phyloP scores from a whole-genome alignment of 805 yeast species.

The Metschnikowia lunata region DNA sequence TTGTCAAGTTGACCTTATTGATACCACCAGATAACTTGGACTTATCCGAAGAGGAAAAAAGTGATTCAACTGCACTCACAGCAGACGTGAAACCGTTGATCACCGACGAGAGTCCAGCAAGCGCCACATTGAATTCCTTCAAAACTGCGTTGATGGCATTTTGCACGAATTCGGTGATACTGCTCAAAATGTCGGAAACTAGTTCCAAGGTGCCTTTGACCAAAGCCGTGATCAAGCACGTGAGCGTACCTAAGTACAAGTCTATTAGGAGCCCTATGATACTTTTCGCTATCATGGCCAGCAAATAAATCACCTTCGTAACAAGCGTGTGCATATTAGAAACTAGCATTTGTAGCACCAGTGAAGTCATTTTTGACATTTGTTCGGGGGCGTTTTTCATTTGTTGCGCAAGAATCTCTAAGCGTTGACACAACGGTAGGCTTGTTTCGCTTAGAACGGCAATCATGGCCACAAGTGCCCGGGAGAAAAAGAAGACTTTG shows the following conservation, averaged over 20 bases:
- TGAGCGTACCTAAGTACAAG: slow-evolving; percentile 78
- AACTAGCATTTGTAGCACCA: slow-evolving; percentile 44
- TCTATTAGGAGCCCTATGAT: slow-evolving; percentile 32
- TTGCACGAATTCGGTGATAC: slow-evolving; percentile 58
- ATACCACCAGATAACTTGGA: slow-evolving; percentile 42
- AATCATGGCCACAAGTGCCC: slow-evolving; percentile 37
- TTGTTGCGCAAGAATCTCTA: slow-evolving; percentile 33
- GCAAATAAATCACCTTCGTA: slow-evolving; percentile 57
- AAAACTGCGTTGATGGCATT: slow-evolving; percentile 57
- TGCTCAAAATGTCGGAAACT: slow-evolving; percentile 50
- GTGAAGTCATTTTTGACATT: slow-evolving; percentile 51
- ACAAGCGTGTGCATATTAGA: slow-evolving; percentile 48
- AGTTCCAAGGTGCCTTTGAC: slow-evolving; percentile 67
- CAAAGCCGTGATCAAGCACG: slow-evolving; percentile 73
- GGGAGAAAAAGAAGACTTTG: slow-evolving; percentile 56
- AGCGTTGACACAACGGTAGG: slow-evolving; percentile 41
- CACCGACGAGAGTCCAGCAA: slow-evolving; percentile 53
- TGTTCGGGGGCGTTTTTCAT: slow-evolving; percentile 51
- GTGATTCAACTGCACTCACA: slow-evolving; percentile 43
- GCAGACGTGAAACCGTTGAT: slow-evolving; percentile 54
- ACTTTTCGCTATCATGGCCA: slow-evolving; percentile 29
- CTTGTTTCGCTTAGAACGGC: slow-evolving; percentile 34
- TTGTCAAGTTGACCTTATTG: slow-evolving; percentile 41
- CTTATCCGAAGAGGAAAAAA: slow-evolving; percentile 40
- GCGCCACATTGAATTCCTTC: slow-evolving; percentile 59